Base-by-base conservation (phyloP, 1,284 basidiomycete genomes). In the Apiotrichum gamsii region DNA sequence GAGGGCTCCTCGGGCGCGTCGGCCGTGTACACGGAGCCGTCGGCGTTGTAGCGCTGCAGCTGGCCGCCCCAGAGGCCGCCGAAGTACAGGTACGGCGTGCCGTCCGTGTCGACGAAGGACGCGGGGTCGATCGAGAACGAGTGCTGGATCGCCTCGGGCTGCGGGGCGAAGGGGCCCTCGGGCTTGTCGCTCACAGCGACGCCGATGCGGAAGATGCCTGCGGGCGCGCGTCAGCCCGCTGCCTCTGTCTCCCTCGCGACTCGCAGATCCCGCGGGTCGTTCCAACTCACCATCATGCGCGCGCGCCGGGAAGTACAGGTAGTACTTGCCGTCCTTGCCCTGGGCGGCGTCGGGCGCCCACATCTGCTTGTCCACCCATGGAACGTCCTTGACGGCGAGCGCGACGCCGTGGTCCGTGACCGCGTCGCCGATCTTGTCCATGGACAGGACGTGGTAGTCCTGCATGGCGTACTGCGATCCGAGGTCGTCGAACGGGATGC, bases 41-140 rank as follows among this genome's bases (percentile, higher is more conserved):
- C 47, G 2, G 48, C 32, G 23, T 55, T 52, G 49, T 61, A 65
- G 40, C 59, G 56, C 52, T 66, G 63, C 9, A 67, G 52, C 50
- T 67, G 65, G 11, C 65, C 65, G 11, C 64, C 65, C 63, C 65
- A 67, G 23, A 68, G 55, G 0, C 63, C 64, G 25, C 65, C 64
- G 45, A 66, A 64, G 51, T 65, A 66, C 40, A 63, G 46, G 47
- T 65, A 65, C 9, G 60, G 53, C 16, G 40, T 20, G 16, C 62
- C 62, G 44, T 63, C 60, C 29, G 60, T 56, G 45, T 68, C 65
- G 14, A 60, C 58, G 41, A 66, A 68, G 0, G 60, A 49, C 1
- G 64, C 61, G 1, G 65, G 64, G 53, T 68, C 63, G 44, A 66
- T 65, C 23, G 57, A 56, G 57, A 59, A 68, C 35, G 45, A 52